phyloP scores from a whole-genome alignment of 352 stramenopile species.

The Globisporangium abappressorium region DNA sequence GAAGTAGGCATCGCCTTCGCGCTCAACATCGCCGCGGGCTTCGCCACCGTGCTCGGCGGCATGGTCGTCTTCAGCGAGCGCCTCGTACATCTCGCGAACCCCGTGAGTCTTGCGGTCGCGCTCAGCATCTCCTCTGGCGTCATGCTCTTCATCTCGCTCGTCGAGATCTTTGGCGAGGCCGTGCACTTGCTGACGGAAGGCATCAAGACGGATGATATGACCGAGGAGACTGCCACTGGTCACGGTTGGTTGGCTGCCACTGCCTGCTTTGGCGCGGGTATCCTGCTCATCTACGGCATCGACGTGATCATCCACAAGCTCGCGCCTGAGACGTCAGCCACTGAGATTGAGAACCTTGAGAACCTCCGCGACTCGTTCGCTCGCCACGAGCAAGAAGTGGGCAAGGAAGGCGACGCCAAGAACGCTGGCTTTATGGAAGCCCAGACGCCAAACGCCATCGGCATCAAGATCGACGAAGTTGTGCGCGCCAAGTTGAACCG shows the following conservation, averaged over 20 bases:
- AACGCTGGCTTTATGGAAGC: conserved; percentile 24
- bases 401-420: conserved; percentile 10
- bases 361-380: conserved; percentile 32
- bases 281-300: conserved; percentile 55
- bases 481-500: conserved; percentile 57
- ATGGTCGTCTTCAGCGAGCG: conserved; percentile 71
- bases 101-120: conserved; percentile 47
- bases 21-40: conserved; percentile 49
- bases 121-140: conserved; percentile 70
- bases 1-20: conserved; percentile 41
- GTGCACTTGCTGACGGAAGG: conserved; percentile 40
- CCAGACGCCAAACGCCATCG: conserved; percentile 23
- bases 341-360: conserved; percentile 29
- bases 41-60: conserved; percentile 60
- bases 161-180: conserved; percentile 58
- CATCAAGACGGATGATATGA: conserved; percentile 31
- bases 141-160: conserved; percentile 75
- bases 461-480: conserved; percentile 39
- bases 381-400: conserved; percentile 15
- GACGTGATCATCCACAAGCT: conserved; percentile 46
- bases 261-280: conserved; percentile 82
- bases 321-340: conserved; percentile 27
- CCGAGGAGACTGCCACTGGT: conserved; percentile 20
- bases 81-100: conserved; percentile 50
- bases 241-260: conserved; percentile 79